These are phyloP conservation scores for Talaromyces nanjingensis DNA, from an alignment of 495 filamentous ascomycete genomes.

Conservation along the genomic window DNA sequence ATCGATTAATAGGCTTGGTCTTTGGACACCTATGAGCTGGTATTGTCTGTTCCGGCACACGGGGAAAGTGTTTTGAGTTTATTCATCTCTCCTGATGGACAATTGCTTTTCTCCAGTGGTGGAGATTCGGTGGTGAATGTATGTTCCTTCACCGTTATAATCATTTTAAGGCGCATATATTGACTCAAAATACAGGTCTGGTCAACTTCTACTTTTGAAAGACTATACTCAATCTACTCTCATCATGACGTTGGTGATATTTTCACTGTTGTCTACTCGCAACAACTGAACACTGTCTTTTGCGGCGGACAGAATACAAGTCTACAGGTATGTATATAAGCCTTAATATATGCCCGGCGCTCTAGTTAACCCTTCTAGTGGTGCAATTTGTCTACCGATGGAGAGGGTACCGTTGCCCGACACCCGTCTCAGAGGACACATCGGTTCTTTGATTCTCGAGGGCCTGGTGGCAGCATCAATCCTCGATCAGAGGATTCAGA, in stretches of 20 bases:
- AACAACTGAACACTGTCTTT: conserved; percentile 71
- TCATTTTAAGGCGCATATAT: background rate
- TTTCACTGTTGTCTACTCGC: conserved; percentile 84
- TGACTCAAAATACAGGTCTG: conserved; percentile 50
- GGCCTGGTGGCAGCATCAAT: conserved; percentile 71
- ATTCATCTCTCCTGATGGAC: conserved; percentile 64
- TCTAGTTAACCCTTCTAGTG: conserved; percentile 33
- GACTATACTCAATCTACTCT: conserved; percentile 86
- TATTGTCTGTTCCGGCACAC: conserved; percentile 73
- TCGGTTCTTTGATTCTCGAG: conserved; percentile 89
- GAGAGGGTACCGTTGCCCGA: conserved; percentile 50
- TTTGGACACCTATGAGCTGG: conserved; percentile 73
- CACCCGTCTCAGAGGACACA: conserved; percentile 81
- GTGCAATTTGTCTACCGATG: conserved; percentile 51
- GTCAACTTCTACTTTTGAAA: conserved; percentile 51
- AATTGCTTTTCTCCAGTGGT: conserved; percentile 83
- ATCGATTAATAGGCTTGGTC: conserved; percentile 58
- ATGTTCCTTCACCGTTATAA: conserved; percentile 23
- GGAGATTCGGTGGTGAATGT: conserved; percentile 92
- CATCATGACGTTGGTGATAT: conserved; percentile 94
- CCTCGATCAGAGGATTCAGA: conserved; percentile 52
- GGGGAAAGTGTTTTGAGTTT: conserved; percentile 83
- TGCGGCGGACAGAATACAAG: conserved; percentile 91
- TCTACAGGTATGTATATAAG: conserved; percentile 55
- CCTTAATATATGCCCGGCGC: conserved; percentile 31